Base-by-base conservation (phyloP, 345 rosid genomes). In the Salix exigua region DNA sequence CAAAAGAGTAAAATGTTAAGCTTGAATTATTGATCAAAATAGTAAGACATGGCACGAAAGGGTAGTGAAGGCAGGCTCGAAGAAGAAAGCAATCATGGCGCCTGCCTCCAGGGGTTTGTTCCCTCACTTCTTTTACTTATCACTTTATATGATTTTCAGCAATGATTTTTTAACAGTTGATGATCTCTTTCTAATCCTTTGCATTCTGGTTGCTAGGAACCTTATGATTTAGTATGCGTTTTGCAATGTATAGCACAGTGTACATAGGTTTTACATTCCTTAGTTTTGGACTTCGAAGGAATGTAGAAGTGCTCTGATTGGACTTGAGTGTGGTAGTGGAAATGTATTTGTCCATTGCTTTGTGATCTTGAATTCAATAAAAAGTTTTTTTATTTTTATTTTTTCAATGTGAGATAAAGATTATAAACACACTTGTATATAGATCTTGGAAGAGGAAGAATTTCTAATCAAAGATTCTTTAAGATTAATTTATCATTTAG, bases 41-140 rank as follows among this genome's bases (percentile, higher is more conserved):
- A 42, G 44, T 2, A 1, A 40, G 26, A 93, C 99, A 0, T 87
- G 91, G 42, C 93, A 90, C 61, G 99, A 95, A 79, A 93, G 99
- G 99, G 90, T n/a, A n/a, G n/a, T 89, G 73, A 91, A 93, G 89
- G 82, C 91, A 4, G 83, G 85, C 84, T 75, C 81, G 5, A 89
- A 88, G 83, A 91, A 85, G 91, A 90, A 87, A 73, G 82, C 81
- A 28, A 87, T 95, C 26, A 86, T 95, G 84, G 96, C 93, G 76
- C 98, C 99, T 95, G 87, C 98, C 98, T 74, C 86, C 86, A 0
- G 99, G 98, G 97, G 99, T 95, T 74, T 55, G 89, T 87, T 78
- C 73, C 67, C 71, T 73, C 55, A 25, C 79, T 78, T 71, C 68
- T 17, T 33, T 33, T 23, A 31, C 50, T 75, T 13, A 13, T 71